These are phyloP conservation scores for Penicillium frequentans DNA, from an alignment of 2,329 filamentous ascomycete genomes.

Conservation along the genomic window DNA sequence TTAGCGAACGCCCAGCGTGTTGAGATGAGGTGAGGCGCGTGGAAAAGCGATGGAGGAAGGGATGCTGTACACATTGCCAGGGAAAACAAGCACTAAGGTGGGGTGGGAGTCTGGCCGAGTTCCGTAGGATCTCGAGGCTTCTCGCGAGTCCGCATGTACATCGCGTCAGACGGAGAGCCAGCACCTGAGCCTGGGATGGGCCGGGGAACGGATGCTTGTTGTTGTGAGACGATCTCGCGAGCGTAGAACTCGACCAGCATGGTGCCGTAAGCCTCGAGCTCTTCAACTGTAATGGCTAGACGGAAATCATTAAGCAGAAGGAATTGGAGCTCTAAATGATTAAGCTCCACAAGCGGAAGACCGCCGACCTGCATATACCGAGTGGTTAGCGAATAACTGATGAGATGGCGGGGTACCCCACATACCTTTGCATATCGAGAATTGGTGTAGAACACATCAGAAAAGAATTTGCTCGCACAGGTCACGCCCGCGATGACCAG, in stretches of 20 bases:
- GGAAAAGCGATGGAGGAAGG: neutral
- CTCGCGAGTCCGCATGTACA: conserved; percentile 36
- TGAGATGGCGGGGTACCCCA: conserved; percentile 14
- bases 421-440: conserved; percentile 97
- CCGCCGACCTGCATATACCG: conserved; percentile 74
- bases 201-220: conserved; percentile 37
- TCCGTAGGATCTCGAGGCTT: conserved; percentile 24
- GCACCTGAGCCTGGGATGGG: conserved; percentile 15
- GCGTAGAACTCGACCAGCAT: conserved; percentile 99
- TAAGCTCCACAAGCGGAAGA: conserved; percentile 85
- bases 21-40: neutral
- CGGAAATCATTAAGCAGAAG: conserved; percentile 94
- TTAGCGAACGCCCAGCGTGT: conserved; percentile 15
- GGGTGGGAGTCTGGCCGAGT: conserved; percentile 36
- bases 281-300: conserved; percentile 87
- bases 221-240: conserved; percentile 75
- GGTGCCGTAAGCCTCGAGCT: conserved; percentile 94
- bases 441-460: conserved; percentile 97
- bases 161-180: conserved; percentile 27
- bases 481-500: conserved; percentile 96
- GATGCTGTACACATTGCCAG: conserved; percentile 1
- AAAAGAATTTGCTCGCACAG: conserved; percentile 99
- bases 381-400: neutral
- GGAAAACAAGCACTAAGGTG: conserved; percentile 23
- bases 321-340: conserved; percentile 95